phyloP scores from a whole-genome alignment of 2,329 filamentous ascomycete species.

The Paecilomyces sp. region DNA sequence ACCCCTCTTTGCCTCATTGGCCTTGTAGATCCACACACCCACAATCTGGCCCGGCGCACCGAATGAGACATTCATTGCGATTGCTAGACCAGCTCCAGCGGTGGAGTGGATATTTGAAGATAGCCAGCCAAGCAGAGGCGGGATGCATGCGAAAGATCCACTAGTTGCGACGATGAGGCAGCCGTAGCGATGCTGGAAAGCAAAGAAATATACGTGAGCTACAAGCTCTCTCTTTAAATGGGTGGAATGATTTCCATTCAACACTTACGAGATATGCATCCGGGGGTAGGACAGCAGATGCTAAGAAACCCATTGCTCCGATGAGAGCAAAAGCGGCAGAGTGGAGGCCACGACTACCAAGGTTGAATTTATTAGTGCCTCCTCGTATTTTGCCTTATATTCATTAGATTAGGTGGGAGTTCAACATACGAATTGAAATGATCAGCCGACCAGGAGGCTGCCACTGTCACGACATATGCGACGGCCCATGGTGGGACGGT shows the following conservation, averaged over 20 bases:
- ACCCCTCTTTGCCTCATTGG: constrained; percentile 50
- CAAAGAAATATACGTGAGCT: not conserved
- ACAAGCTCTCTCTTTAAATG: not conserved
- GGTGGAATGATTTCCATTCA: not conserved
- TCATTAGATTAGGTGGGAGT: not conserved
- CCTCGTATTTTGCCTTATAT: too few species aligned
- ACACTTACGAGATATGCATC: constrained; percentile 45
- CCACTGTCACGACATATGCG: constrained; percentile 47
- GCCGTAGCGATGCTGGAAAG: constrained; percentile 51
- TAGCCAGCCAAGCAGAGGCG: constrained; percentile 64
- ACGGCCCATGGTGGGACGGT: constrained; percentile 60
- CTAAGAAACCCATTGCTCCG: constrained; percentile 53
- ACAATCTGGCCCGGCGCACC: constrained; percentile 65
- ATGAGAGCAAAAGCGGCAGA: constrained; percentile 44
- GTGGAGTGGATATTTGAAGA: constrained; percentile 62
- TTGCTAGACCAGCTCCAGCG: constrained; percentile 58
- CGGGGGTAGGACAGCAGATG: constrained; percentile 56
- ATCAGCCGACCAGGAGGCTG: constrained; percentile 56
- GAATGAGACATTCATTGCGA: constrained; percentile 63
- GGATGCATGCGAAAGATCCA: constrained; percentile 62
- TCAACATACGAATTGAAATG: constrained; percentile 29
- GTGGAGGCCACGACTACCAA: constrained; percentile 41
- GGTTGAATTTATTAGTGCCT: constrained; percentile 21
- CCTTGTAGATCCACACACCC: constrained; percentile 68
- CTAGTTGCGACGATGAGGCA: constrained; percentile 61